Evolutionary conservation across 805 yeast species (phyloP), one percentile per base, ranked within the genome.

Genomic region (Spencermartinsiella europaea): DNA sequence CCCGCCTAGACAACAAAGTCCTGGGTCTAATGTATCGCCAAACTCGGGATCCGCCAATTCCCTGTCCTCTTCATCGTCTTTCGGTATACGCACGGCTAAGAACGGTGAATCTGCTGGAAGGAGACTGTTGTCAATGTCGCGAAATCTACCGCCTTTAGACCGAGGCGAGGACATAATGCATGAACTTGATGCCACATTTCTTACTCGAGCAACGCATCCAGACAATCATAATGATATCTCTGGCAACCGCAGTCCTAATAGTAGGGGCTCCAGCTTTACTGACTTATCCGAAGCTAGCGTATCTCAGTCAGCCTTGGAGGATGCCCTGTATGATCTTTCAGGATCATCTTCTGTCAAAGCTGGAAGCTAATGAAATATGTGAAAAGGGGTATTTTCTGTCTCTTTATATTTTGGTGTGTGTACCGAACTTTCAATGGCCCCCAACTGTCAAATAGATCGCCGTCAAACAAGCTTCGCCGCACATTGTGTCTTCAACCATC

Each of bases 261-360:
- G 28, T 15, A 40, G 37, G 31, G 31, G 31, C 10, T 25, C 31
- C 31, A 25, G 31, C 12, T 25, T 25, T 12, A 25, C 31, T 25
- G 31, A 25, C 31, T 12, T 25, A 12, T 25, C 31, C 12, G 64
- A 62, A 19, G 52, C 58, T 21, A 59, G 63, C 22, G 56, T 64
- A 10, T 56, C 61, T 33, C 56, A 60, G 21, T 62, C 67, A 0
- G 68, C 67, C 14, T 50, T 64, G 10, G 68, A 61, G 40, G 68
- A 62, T 14, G 68, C 67, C 3, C 50, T 64, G n/a, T 35, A 59
- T 38, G 62, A 55, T 36, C 14, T 47, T 5, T 38, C 50, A 15
- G 46, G 28, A 20, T 34, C 20, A 15, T 33, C 46, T 16, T 25
- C 34, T 17, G 16, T 17, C n/a, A 34, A 8, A 34, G 38, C 12